Conservation (phyloP, 2,329 filamentous ascomycete species). For the Cryphonectria nitschkei region DNA sequence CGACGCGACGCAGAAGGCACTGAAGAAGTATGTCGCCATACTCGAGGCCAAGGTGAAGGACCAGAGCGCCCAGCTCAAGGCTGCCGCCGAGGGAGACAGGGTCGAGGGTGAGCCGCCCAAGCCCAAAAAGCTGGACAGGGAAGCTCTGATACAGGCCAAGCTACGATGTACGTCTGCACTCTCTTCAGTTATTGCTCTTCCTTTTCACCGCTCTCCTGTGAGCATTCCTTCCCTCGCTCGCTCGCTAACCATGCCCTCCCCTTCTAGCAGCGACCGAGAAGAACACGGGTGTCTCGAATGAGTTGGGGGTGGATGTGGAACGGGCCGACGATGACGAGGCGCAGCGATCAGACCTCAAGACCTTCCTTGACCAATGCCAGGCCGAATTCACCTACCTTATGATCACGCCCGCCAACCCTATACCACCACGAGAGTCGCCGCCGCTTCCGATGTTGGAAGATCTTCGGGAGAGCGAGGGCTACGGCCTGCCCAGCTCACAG, state of each 20-base stretch:
- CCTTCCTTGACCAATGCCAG: conserved; percentile 67
- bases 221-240: background rate
- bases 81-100: conserved; percentile 46
- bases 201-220: too few relatives aligned
- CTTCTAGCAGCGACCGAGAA: conserved; percentile 48
- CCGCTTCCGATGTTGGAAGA: conserved; percentile 63
- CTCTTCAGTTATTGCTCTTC: conserved; percentile 18
- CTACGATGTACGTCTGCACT: conserved; percentile 51
- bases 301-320: conserved; percentile 51
- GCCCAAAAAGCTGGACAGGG: conserved; percentile 54
- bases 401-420: conserved; percentile 68
- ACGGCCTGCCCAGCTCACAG: conserved; percentile 48
- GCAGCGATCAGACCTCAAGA: conserved; percentile 58
- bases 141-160: conserved; percentile 59
- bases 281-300: conserved; percentile 42
- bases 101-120: conserved; percentile 40
- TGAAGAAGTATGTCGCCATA: conserved; percentile 88
- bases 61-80: conserved; percentile 73
- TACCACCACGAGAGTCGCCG: conserved; percentile 66
- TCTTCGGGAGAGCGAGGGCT: conserved; percentile 57
- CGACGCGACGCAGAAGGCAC: conserved; percentile 84
- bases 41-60: conserved; percentile 86
- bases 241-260: conserved; percentile 25
- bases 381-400: conserved; percentile 70
- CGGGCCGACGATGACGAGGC: conserved; percentile 53